Base-by-base conservation (phyloP, 306 rosid species). In the Acacia confusa region DNA sequence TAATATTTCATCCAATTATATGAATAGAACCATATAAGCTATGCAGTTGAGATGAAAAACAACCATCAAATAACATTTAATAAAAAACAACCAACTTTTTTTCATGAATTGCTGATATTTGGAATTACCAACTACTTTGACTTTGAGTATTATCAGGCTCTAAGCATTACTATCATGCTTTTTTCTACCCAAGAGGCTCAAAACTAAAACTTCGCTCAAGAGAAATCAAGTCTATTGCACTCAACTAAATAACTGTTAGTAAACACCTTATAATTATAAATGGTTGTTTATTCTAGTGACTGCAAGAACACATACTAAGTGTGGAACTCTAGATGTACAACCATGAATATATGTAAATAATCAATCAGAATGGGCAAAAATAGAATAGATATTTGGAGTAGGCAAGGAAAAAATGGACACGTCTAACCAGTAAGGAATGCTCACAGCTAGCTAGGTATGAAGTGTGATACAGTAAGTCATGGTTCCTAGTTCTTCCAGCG, bases 251-350 rank as follows among this genome's bases (percentile, higher is more conserved):
- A 25, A 53, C 24, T 53, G 61, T n/a, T 8, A 53, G 10, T 57
- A 57, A 22, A 38, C 14, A 61, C 6, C 44, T 57, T 25, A 32
- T 48, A 38, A 75, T 22, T 16, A 34, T 17, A 30, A 50, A 28
- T 16, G 24, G 61, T 58, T 58, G 36, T 25, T 60, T 10, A 71
- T 0, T 22, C 34, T 9, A 40, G 45, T 1, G 43, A 36, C 55
- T 14, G 48, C 7, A 52, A 66, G 65, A 71, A 72, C 80, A 81
- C 74, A 24, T 58, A 72, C 63, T 48, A 68, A 20, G 75, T 24
- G 57, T 14, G 28, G 81, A n/a, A 52, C 36, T 43, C 27, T 19
- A 45, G 73, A 19, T 20, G 40, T 24, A 71, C 74, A 60, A 69
- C 38, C 22, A 43, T 24, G 53, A 41, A 22, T 2, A 41, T 70